Evolutionary conservation across 345 rosid genomes (phyloP).

Genomic region (Salix udensis): DNA sequence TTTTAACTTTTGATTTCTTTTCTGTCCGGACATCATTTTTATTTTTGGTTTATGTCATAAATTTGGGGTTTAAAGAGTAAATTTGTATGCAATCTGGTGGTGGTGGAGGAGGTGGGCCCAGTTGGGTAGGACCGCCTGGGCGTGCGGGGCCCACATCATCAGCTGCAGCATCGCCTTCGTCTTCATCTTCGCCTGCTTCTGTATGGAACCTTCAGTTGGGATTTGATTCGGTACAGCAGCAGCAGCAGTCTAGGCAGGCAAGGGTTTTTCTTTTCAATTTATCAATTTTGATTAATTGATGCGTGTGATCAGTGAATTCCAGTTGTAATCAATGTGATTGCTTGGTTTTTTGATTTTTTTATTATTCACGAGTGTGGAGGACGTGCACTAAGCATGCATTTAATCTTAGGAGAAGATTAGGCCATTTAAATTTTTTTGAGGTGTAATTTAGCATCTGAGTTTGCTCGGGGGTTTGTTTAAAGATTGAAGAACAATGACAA

Average conservation of each 20-base stretch:
- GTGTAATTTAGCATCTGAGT: constrained; percentile 3
- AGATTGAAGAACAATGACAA: background rate
- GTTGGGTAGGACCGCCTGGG: constrained; percentile 67
- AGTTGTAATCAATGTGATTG: constrained; percentile 28
- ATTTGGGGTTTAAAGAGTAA: constrained; percentile 6
- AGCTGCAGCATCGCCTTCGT: constrained; percentile 84
- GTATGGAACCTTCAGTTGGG: constrained; percentile 66
- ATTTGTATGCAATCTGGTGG: constrained; percentile 79
- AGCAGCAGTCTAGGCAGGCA: constrained; percentile 71
- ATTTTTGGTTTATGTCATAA: background rate
- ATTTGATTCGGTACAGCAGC: constrained; percentile 62
- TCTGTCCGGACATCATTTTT: background rate
- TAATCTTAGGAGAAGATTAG: constrained; percentile 3
- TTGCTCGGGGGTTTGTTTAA: background rate
- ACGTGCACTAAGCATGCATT: constrained; percentile 10
- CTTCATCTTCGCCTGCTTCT: constrained; percentile 91
- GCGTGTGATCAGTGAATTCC: constrained; percentile 2
- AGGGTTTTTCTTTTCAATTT: constrained; percentile 12
- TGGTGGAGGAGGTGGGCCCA: constrained; percentile 74
- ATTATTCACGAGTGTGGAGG: background rate
- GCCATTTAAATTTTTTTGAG: background rate
- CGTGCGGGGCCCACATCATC: constrained; percentile 85
- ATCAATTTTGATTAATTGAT: background rate
- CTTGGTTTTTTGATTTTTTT: background rate
- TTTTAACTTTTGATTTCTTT: constrained; percentile 11